A percentile compares a stretch with the other conserved stretches of the same genome.
phyloP scores from a whole-genome alignment of 192 early-diverging fungal species.

The Pilaira anomala region DNA sequence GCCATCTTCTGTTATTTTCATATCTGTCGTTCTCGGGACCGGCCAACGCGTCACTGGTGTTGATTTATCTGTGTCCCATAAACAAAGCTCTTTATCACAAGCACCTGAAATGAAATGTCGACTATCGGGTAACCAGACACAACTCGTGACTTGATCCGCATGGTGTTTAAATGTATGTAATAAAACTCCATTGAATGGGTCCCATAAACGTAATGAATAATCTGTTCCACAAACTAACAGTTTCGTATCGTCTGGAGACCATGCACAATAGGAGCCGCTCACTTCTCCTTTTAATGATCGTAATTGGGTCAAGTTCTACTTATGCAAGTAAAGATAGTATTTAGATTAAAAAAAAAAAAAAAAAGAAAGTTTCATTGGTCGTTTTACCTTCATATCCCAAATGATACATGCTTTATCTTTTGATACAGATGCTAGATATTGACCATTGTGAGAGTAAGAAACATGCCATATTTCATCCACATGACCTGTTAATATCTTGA shows the following conservation, averaged over 20 bases:
- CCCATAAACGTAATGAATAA: conserved; percentile 78
- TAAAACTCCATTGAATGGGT: conserved; percentile 62
- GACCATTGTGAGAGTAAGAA: conserved; percentile 86
- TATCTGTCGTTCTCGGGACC: conserved; percentile 58
- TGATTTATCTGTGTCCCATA: conserved; percentile 69
- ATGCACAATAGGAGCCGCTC: conserved; percentile 81
- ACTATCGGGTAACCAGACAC: conserved; percentile 86
- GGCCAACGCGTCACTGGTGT: conserved; percentile 57
- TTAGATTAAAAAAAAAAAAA: no score
- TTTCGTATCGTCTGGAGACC: conserved; percentile 82
- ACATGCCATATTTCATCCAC: conserved; percentile 95
- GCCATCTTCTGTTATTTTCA: conserved; percentile 61
- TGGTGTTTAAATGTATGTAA: conserved; percentile 64
- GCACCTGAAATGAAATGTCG: conserved; percentile 82
- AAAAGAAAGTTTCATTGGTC: not conserved
- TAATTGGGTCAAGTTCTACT: conserved; percentile 55
- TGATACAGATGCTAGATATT: conserved; percentile 87
- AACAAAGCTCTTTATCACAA: conserved; percentile 69
- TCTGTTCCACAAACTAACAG: conserved; percentile 84
- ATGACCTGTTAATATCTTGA: conserved; percentile 66
- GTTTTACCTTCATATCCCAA: conserved; percentile 74
- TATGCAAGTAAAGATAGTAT: no score
- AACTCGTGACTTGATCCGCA: conserved; percentile 74
- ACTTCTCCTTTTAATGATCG: conserved; percentile 64
- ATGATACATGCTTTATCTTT: conserved; percentile 84